Conservation (phyloP, 164 flowering plant species). For the Piper longum region DNA sequence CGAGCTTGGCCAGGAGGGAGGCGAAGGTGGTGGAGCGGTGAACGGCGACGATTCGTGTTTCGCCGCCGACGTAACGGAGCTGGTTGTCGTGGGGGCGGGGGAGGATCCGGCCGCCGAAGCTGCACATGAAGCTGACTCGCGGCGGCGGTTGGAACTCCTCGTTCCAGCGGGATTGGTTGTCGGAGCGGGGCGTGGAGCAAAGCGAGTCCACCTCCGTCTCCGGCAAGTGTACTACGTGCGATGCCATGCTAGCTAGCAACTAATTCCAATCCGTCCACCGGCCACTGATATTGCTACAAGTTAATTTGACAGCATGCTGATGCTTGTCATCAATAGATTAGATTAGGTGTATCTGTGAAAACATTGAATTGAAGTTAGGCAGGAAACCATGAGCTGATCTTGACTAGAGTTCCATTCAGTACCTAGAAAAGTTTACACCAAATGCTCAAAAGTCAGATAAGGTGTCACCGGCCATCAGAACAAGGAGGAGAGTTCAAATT, state of each 20-base stretch:
- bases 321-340: too few relatives aligned
- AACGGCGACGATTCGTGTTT: conserved; percentile 74
- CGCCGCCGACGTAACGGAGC: conserved; percentile 96
- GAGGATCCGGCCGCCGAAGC: conserved; percentile 84
- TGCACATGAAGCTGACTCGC: conserved; percentile 81
- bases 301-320: too few relatives aligned
- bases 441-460: too few relatives aligned
- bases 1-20: conserved; percentile 38
- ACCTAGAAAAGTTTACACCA: too few relatives aligned
- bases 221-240: conserved; percentile 15
- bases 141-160: conserved; percentile 17
- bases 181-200: conserved; percentile 21
- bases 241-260: conserved; percentile 9
- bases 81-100: conserved; percentile 94
- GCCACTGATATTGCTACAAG: too few relatives aligned
- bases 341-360: too few relatives aligned
- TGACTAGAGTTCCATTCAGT: too few relatives aligned
- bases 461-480: too few relatives aligned
- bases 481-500: too few relatives aligned
- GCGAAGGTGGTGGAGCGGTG: conserved; percentile 43
- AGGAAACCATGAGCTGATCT: too few relatives aligned
- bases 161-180: conserved; percentile 1
- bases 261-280: too few relatives aligned
- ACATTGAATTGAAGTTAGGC: too few relatives aligned
- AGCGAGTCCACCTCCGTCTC: conserved; percentile 43